Evolutionary conservation across 345 rosid genomes (phyloP), one percentile per base, ranked within the genome.

Genomic region (Brassica cretica): DNA sequence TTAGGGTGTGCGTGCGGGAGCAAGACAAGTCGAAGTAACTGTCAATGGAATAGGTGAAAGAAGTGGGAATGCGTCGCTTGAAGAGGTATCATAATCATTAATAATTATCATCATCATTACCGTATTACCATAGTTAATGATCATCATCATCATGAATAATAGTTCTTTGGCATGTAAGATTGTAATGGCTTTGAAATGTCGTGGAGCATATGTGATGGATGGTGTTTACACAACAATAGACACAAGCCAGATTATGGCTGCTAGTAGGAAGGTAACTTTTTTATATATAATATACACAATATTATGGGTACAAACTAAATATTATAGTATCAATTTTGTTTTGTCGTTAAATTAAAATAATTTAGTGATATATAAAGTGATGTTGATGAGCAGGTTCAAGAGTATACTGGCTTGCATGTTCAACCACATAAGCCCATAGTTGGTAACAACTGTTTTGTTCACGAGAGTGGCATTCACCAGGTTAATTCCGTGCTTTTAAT

Each of bases 11-110:
- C 73, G 39, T 81, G 95, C 93, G 33, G 98, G 98, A 15, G 41
- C 41, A 37, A 37, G 41, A 37, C 41, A 37, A 37, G 41, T 37
- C 41, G 41, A 37, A 37, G 41, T 37, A 37, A 37, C 41, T 2
- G 41, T 37, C 41, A 37, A 37, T 2, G 41, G 41, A 37, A 37
- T 37, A 55, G 98, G 98, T 71, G 98, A 94, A 76, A 88, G 98
- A 81, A 90, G 97, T 73, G 98, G 97, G 61, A 94, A 94, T 86
- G 97, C 98, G 53, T 87, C 98, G 6, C 74, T 94, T 80, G 98
- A 94, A 87, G 98, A 94, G 96, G 98, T 92, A 15, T 15, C 41
- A 37, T 37, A 37, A 37, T 37, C 41, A 37, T 8, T 37, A 37
- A 37, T 4, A 27, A 27, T 8, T 7, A 5, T 51, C 21, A 51